Evolutionary conservation across 768 basidiomycete species (phyloP), one percentile per base, ranked within the genome.

Genomic region (Macrolepiota fuliginosa): DNA sequence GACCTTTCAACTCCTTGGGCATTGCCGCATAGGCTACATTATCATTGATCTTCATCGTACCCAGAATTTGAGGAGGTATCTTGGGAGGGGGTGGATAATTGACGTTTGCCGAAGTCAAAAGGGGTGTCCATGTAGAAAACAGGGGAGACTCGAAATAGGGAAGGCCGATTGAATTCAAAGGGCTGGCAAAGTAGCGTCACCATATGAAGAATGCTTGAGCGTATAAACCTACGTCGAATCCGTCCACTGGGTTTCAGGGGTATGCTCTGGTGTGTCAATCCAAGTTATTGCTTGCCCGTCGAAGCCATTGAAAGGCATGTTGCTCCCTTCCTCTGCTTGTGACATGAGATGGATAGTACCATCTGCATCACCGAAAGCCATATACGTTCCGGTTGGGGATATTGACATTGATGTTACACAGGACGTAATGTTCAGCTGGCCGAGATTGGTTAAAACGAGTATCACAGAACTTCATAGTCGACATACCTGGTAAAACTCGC

Each of bases 341-440:
- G 90, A 85, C 68, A 94, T 76, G 17, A 98, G 76, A 74, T 96
- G 94, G 2, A 98, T 82, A 4, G 80, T 77, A 17, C 96, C 95
- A 46, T 92, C 88, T 0, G 89, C 87, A 68, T 97, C 95, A 0
- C 94, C 96, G 66, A 96, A 94, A 0, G 93, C 95, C 69, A 98
- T 80, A 68, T 94, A 97, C n/a, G 90, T 86, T 37, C 91, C 94
- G 3, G 90, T 90, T 1, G 92, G 87, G 1, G 94, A 94, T 29
- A 97, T 76, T 1, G 95, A 88, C 61, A 87, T 80, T 35, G 92
- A 88, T 4, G 86, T 92, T 56, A 98, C 72, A 71, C 87, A 94
- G 0, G 92, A 88, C 0, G 86, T 68, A n/a, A 86, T 68, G 64
- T 91, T 88, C 52, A 92, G 77, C 90, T 92, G 58, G 37, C 35